Base-by-base conservation (phyloP, 1,284 basidiomycete genomes). In the Ustilago tritici region DNA sequence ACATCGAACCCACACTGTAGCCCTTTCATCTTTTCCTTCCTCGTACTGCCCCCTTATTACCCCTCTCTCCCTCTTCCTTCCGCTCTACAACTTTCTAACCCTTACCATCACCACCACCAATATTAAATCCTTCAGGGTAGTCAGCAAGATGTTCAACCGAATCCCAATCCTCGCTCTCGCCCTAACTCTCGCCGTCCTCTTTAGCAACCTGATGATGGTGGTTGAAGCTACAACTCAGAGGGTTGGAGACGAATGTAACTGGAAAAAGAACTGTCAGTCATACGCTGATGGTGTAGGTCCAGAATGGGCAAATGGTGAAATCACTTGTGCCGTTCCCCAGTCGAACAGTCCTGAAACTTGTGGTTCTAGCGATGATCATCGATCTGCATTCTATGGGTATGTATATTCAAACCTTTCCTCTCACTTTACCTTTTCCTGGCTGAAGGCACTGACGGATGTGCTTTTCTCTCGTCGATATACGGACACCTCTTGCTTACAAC, bases 251-350 rank as follows among this genome's bases (percentile, higher is more conserved):
- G 50, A 35, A 12, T 76, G 74, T 19, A 69, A 64, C 46, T 76
- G 43, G 28, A 53, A 32, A 9, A 38, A 56, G 12, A 76, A 72
- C 23, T 76, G 74, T 31, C 62, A 71, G 19, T 1, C 14, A 4
- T n/a, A 32, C 11, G 59, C 32, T 4, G 55, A 59, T 14, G 74
- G 74, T 4, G 59, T 35, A 6, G 74, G 65, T 1, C 55, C 61
- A 0, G 28, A 2, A 3, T 76, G 69, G 69, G 69, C 65, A 1
- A 38, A 50, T 0, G 65, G 62, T 4, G 40, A 34, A 8, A 47
- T 76, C 10, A 76, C 74, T 17, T 76, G 74, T 57, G 74, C 74
- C 4, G 38, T 76, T 3, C 65, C 65, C 0, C 28, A 40, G 1
- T 11, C 10, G 7, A 14, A 65, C 1, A 19, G 4, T 0, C 74